Base-by-base conservation (phyloP, 495 filamentous ascomycete species). In the Penicillium lividum region DNA sequence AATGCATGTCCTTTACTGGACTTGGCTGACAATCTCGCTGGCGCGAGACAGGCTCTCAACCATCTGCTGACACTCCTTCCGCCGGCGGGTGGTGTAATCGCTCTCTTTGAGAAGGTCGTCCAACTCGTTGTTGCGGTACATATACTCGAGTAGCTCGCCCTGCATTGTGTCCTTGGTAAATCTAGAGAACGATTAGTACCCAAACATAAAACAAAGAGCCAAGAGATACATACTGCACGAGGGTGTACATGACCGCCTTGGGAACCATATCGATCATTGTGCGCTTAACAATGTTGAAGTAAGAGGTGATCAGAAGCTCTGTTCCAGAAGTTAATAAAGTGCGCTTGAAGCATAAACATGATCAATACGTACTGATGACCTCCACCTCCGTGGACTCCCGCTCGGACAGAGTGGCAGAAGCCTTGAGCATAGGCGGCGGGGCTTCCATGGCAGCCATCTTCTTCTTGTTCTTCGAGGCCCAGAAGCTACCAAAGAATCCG, bases 241-340 rank as follows among this genome's bases (percentile, higher is more conserved):
- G 85, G 55, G 86, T 96, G 51, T 97, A 83, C 95, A 99, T 99
- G 75, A 99, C 94, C 18, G 95, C 94, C 79, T 99, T 99, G 40
- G 95, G 95, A 4, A 99, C 95, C 95, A 98, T 99, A 67, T 99
- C 95, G 60, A 98, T 97, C 93, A 99, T 94, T 50, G 95, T 99
- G 57, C 93, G 83, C 79, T 90, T 90, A 50, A 96, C 93, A 71
- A 99, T 98, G 77, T 94, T 96, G 78, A 87, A 99, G 82, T 99
- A 99, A 4, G 92, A 97, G 51, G 84, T 88, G 67, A 99, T 98
- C 55, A 99, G 82, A 42, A 98, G 85, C 73, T 99, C 92, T 96
- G 66, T 47, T 5, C 28, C 13, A 34, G 6, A 16, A 3, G 43
- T 73, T 54, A 66, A 48, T 34, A 36, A 51, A 3, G 0, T 13